A percentile compares a stretch with the other conserved stretches of the same genome.
These are phyloP conservation scores for Corrigiola litoralis DNA, from an alignment of 179 eudicot genomes.

Conservation along the genomic window DNA sequence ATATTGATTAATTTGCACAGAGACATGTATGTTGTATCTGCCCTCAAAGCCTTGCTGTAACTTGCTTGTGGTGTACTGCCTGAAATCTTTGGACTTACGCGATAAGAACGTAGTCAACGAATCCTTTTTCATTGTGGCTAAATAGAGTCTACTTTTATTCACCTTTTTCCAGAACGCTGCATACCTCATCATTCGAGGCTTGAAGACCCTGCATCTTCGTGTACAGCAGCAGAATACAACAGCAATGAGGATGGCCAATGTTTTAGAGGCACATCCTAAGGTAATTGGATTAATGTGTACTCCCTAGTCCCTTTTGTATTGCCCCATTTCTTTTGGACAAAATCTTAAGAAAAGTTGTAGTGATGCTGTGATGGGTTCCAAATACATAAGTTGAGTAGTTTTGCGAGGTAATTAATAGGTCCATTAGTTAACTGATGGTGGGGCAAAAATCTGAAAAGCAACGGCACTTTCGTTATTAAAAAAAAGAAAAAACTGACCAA, in stretches of 20 bases:
- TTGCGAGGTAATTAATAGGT: no score
- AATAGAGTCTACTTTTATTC: neutral
- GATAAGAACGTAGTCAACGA: neutral
- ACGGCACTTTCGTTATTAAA: no score
- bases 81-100: neutral
- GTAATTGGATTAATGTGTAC: conserved; percentile 32
- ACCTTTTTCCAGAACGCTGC: conserved; percentile 72
- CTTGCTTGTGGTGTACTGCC: neutral
- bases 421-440: no score
- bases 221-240: conserved; percentile 93
- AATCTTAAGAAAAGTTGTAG: no score
- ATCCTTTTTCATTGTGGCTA: no score
- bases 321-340: no score
- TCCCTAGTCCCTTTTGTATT: no score
- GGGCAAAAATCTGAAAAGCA: no score
- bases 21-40: neutral
- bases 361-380: no score
- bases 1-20: neutral
- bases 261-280: conserved; percentile 99
- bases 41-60: neutral
- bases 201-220: conserved; percentile 98
- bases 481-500: no score
- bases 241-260: conserved; percentile 86
- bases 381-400: no score
- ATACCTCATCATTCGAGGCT: conserved; percentile 80